Evolutionary conservation across 768 basidiomycete species (phyloP).

Genomic region (Kwoniella heveanensis): DNA sequence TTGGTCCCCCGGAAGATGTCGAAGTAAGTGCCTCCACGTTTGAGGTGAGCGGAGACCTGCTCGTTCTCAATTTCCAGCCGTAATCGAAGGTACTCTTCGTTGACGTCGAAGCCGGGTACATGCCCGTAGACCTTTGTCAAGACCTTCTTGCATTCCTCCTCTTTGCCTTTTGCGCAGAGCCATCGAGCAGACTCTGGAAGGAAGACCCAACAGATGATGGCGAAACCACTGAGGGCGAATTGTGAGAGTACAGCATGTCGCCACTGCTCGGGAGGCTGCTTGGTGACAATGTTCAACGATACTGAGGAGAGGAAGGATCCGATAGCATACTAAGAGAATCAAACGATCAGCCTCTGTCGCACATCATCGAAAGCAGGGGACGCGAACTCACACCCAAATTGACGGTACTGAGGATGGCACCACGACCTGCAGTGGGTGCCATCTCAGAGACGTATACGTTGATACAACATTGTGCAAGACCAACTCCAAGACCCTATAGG

Average conservation of each 20-base stretch:
- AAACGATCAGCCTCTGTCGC: no score
- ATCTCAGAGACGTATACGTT: background rate
- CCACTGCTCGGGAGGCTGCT: background rate
- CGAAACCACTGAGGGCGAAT: background rate
- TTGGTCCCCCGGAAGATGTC: background rate
- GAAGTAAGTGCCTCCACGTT: background rate
- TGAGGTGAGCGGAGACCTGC: background rate
- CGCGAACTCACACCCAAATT: no score
- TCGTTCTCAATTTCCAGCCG: background rate
- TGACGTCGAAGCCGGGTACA: background rate
- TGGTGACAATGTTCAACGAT: background rate
- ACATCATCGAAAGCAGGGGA: no score
- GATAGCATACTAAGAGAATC: no score
- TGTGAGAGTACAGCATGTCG: background rate
- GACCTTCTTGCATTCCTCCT: background rate
- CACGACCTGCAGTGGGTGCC: background rate
- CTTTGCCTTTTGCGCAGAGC: background rate
- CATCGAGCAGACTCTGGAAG: background rate
- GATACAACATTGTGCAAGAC: background rate
- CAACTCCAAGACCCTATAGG: background rate
- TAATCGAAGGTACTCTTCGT: background rate
- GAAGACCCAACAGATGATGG: background rate
- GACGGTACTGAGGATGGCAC: background rate
- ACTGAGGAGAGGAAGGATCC: no score
- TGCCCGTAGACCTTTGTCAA: background rate